Conservation (phyloP, 345 rosid species). For the Lepidium aucheri region DNA sequence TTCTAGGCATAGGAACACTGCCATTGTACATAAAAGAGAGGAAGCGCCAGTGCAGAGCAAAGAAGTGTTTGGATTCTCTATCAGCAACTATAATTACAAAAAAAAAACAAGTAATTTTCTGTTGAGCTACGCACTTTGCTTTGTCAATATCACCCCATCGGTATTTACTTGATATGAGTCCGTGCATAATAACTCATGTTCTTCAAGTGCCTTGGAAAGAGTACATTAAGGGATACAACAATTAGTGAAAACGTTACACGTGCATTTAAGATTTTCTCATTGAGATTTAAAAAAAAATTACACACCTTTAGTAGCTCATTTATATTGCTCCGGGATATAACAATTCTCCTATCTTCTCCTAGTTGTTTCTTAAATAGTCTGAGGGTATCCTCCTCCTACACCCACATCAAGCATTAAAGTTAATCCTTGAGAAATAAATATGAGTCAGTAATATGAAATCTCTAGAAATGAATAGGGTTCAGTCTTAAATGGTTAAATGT, state of each 20-base stretch:
- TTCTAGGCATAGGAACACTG: neutral
- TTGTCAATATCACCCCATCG: constrained; percentile 75
- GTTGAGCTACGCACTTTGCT: constrained; percentile 47
- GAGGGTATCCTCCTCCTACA: constrained; percentile 74
- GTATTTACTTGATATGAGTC: constrained; percentile 62
- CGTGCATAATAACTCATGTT: constrained; percentile 62
- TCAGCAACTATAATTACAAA: neutral
- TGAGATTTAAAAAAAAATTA: neutral
- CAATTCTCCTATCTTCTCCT: constrained; percentile 79
- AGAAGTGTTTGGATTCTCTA: neutral
- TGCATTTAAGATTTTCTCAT: neutral
- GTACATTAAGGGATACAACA: neutral
- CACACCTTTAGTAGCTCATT: constrained; percentile 73
- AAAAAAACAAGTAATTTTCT: neutral
- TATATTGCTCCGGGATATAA: constrained; percentile 75
- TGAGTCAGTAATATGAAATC: neutral
- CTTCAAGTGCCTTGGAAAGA: constrained; percentile 72
- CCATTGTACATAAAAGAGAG: neutral
- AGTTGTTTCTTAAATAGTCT: constrained; percentile 70
- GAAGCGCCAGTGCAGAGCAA: neutral
- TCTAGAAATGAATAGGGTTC: neutral
- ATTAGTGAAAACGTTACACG: constrained; percentile 31
- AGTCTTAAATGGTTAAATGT: neutral
- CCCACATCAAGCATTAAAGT: neutral
- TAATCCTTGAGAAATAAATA: neutral